phyloP scores from a whole-genome alignment of 2,329 filamentous ascomycete genomes.

The Fusarium avenaceum region DNA sequence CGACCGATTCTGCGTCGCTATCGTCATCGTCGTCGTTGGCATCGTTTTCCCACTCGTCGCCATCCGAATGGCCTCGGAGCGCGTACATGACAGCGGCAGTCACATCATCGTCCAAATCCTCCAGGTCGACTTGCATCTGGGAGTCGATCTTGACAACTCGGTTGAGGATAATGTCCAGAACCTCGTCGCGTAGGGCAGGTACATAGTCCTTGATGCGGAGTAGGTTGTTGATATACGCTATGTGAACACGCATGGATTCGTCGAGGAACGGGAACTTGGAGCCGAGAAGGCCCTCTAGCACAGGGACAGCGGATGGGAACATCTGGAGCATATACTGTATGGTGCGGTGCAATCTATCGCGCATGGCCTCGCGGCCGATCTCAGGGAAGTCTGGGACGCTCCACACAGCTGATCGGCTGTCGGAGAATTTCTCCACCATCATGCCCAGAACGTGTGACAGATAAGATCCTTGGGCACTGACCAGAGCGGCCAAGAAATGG shows the following conservation, averaged over 20 bases:
- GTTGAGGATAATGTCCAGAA: constrained; percentile 86
- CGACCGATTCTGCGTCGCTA: constrained; percentile 78
- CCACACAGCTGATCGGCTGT: constrained; percentile 62
- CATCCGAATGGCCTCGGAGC: constrained; percentile 50
- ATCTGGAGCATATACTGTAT: constrained; percentile 83
- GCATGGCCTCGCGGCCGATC: constrained; percentile 75
- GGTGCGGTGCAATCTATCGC: constrained; percentile 80
- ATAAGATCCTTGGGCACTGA: constrained; percentile 86
- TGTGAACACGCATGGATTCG: constrained; percentile 82
- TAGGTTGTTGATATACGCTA: constrained; percentile 90
- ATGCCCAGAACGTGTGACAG: constrained; percentile 80
- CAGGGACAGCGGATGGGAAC: constrained; percentile 81
- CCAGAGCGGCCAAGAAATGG: constrained; percentile 77
- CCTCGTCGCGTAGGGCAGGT: constrained; percentile 81
- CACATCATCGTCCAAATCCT: constrained; percentile 91
- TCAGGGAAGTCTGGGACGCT: constrained; percentile 66
- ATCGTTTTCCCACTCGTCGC: constrained; percentile 64
- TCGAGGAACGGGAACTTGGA: constrained; percentile 81
- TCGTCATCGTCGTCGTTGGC: constrained; percentile 63
- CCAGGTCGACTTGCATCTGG: constrained; percentile 92
- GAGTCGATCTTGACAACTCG: constrained; percentile 94
- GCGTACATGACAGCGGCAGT: constrained; percentile 78
- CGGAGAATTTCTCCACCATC: constrained; percentile 83
- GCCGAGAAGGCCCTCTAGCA: constrained; percentile 76
- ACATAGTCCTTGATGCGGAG: constrained; percentile 82